These are phyloP conservation scores for Trichoderma breve DNA, from an alignment of 2,329 filamentous ascomycete species.

Conservation along the genomic window DNA sequence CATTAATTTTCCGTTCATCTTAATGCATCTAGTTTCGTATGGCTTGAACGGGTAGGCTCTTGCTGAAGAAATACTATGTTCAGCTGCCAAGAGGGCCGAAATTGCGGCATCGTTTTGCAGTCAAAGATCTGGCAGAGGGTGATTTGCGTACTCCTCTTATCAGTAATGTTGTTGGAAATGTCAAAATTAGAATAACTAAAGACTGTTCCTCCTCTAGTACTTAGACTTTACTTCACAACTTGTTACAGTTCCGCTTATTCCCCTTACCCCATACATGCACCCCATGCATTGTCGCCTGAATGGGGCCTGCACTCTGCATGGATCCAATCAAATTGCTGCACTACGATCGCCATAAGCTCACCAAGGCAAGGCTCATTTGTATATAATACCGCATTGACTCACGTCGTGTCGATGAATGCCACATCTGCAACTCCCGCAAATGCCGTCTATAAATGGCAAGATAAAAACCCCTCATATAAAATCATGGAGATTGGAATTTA, in stretches of 20 bases:
- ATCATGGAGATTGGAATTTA: background rate
- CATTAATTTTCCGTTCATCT: background rate
- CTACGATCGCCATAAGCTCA: background rate
- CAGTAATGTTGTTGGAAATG: background rate
- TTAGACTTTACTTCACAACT: background rate
- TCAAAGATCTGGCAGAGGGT: background rate
- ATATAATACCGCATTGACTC: background rate
- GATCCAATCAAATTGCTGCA: background rate
- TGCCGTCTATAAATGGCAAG: background rate
- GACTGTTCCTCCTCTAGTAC: background rate
- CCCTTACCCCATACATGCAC: background rate
- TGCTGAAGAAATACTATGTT: background rate
- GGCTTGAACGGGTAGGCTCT: background rate
- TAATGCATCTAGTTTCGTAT: background rate
- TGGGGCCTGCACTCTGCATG: background rate
- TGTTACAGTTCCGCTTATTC: background rate
- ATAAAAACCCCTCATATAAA: background rate
- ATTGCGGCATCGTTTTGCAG: background rate
- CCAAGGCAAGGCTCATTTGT: background rate
- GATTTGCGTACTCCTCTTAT: background rate
- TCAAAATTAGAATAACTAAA: background rate
- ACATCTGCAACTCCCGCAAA: background rate
- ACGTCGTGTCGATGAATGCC: background rate
- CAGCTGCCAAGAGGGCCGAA: background rate
- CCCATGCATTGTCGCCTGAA: background rate